Conservation (phyloP, 371 early-diverging fungal genomes). For the Mucor piriformis region DNA sequence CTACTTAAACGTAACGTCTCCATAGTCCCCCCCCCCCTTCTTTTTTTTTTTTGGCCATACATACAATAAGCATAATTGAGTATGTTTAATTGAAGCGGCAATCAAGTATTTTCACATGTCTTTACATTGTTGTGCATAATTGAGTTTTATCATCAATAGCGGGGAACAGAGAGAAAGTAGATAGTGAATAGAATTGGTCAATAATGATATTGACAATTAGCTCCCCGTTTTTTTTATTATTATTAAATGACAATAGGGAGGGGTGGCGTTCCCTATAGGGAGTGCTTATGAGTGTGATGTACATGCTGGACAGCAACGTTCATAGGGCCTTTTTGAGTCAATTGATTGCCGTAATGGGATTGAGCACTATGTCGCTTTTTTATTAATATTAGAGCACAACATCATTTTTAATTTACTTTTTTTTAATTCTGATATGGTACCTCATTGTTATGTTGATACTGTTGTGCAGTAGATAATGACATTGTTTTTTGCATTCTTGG, state of each 20-base stretch:
- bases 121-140: no score
- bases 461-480: slow-evolving; percentile 18
- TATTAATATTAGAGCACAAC: background rate
- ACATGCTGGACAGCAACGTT: slow-evolving; percentile 24
- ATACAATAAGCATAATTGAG: no score
- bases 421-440: no score
- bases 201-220: no score
- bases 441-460: slow-evolving; percentile 10
- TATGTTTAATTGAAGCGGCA: no score
- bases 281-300: background rate
- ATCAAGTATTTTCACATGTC: no score
- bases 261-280: background rate
- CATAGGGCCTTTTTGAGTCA: slow-evolving; percentile 15
- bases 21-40: no score
- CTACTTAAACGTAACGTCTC: no score
- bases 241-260: background rate
- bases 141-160: background rate
- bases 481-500: slow-evolving; percentile 20
- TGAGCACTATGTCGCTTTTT: background rate
- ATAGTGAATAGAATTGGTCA: no score
- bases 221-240: background rate
- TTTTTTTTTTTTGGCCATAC: no score
- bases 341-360: background rate
- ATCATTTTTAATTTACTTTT: background rate
- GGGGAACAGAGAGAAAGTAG: background rate